Evolutionary conservation across 2,329 filamentous ascomycete genomes (phyloP).

Genomic region (Colletotrichum phormii): DNA sequence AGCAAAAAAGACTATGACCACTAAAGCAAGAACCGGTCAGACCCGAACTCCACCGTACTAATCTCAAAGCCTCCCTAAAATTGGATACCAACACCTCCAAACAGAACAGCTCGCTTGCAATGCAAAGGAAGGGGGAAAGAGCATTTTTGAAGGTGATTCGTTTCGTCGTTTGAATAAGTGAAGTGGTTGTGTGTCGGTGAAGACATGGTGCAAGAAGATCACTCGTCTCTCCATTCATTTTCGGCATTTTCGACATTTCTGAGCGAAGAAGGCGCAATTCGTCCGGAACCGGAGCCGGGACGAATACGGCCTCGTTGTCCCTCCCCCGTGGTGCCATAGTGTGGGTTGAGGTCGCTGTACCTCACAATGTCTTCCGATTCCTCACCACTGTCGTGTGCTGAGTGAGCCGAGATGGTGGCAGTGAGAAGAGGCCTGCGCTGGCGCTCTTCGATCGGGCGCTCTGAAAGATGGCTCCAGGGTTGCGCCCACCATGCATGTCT

Average conservation of each 20-base stretch:
- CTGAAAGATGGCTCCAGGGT: constrained; percentile 30
- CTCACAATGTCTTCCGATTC: constrained; percentile 28
- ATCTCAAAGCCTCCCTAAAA: background rate
- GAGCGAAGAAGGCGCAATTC: constrained; percentile 27
- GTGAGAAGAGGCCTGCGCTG: constrained; percentile 30
- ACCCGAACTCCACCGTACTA: background rate
- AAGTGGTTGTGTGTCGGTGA: background rate
- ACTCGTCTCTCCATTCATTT: constrained; percentile 13
- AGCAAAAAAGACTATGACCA: background rate
- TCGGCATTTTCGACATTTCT: constrained; percentile 13
- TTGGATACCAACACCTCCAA: background rate
- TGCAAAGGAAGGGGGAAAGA: constrained; percentile 7
- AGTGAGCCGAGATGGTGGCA: background rate
- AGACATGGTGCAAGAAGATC: background rate
- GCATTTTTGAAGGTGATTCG: background rate
- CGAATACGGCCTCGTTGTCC: constrained; percentile 12
- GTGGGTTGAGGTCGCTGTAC: constrained; percentile 30
- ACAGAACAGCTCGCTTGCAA: constrained; percentile 5
- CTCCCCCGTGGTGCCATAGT: constrained; percentile 26
- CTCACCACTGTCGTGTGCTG: constrained; percentile 26
- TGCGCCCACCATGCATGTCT: constrained; percentile 37
- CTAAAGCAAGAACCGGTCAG: background rate
- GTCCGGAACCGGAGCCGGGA: background rate
- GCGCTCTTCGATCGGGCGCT: constrained; percentile 22
- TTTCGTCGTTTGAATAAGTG: background rate